Base-by-base conservation (phyloP, 1,284 basidiomycete genomes). In the Ceraceosorus bombacis region DNA sequence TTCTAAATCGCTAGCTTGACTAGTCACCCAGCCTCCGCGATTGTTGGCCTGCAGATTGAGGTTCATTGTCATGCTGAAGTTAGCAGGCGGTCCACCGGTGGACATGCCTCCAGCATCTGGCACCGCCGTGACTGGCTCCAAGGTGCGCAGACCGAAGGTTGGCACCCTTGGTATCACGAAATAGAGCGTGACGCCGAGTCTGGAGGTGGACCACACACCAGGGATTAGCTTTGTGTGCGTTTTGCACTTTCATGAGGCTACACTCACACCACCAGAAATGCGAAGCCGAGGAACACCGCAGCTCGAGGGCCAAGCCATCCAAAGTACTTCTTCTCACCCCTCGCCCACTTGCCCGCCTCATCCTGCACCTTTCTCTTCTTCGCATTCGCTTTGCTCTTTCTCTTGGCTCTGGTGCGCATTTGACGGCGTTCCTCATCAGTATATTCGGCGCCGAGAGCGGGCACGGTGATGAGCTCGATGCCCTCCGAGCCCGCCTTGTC, bases 391-490 rank as follows among this genome's bases (percentile, higher is more conserved):
- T 59, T 59, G 13, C n/a, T 10, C 46, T 53, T 57, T 15, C 55
- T 6, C 13, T 39, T 5, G 12, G 53, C 36, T 5, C 27, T 43
- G 9, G 64, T 57, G 9, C 61, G 67, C 72, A 73, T 74, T 13
- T 56, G 57, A 13, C 60, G 58, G 17, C 69, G 41, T 57, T 74
- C 72, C 53, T 70, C 65, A 27, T 71, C 63, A 6, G 69, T 68
- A 57, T 62, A 74, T 52, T 74, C 72, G 38, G 61, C 59, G 38
- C 72, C 72, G 6, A 74, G 62, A 1, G 69, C 72, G n/a, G 72
- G 71, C 10, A 74, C 72, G 17, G 72, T 74, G 62, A 73, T 68
- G 58, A 74, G 66, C 53, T 74, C 72, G 60, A 74, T 73, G 13
- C 68, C 70, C 1, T 63, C 51, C 39, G 60, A 58, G 37, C 54